These are phyloP conservation scores for Trichocladium uniseriatum DNA, from an alignment of 495 filamentous ascomycete species.

Conservation along the genomic window DNA sequence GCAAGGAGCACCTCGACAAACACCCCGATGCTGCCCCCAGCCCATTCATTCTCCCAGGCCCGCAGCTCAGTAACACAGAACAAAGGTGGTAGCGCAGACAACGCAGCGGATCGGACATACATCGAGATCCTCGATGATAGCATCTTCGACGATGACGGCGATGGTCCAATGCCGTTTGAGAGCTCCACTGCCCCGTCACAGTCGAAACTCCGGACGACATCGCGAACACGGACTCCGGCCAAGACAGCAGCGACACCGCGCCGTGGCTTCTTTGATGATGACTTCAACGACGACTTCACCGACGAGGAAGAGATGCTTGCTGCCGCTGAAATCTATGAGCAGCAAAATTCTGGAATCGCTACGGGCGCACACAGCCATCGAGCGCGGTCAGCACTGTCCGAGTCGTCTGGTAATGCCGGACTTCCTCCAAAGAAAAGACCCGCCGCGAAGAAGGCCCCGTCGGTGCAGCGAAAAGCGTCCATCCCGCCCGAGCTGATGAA, in stretches of 20 bases:
- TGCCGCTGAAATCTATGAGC: conserved; percentile 48
- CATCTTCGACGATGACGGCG: conserved; percentile 33
- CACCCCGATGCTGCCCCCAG: not conserved
- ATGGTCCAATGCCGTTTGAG: conserved; percentile 11
- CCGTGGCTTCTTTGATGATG: not conserved
- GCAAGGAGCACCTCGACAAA: not conserved
- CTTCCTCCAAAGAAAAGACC: conserved; percentile 18
- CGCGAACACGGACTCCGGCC: conserved; percentile 1
- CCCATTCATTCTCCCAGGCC: not conserved
- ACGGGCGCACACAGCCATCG: conserved; percentile 14
- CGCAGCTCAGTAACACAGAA: not conserved
- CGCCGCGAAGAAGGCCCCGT: conserved; percentile 19
- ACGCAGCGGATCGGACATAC: conserved; percentile 1
- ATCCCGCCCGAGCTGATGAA: conserved; percentile 35
- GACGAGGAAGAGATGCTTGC: conserved; percentile 68
- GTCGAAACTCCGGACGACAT: not conserved
- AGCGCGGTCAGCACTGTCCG: conserved; percentile 26
- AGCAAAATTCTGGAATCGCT: conserved; percentile 26
- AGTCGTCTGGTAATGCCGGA: conserved; percentile 30
- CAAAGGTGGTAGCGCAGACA: not conserved
- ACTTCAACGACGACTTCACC: conserved; percentile 33
- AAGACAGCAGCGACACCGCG: not conserved
- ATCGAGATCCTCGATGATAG: conserved; percentile 29
- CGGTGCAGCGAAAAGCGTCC: conserved; percentile 14
- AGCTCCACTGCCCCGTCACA: not conserved